phyloP scores from a whole-genome alignment of 1,284 basidiomycete genomes.

The Earliella scabrosa region DNA sequence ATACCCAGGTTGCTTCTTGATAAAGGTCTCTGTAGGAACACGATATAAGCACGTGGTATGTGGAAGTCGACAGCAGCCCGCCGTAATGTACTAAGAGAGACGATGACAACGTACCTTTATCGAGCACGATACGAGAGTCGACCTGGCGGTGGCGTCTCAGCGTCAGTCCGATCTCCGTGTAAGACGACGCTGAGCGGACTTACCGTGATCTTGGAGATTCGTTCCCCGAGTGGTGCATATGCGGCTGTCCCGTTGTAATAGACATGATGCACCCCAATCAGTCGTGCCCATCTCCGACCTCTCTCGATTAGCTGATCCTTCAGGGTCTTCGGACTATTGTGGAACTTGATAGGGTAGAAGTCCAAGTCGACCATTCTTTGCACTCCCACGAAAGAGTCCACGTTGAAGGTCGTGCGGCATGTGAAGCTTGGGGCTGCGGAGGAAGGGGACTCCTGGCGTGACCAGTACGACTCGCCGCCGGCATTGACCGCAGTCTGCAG shows the following conservation, averaged over 20 bases:
- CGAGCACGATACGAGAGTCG: slow-evolving; percentile 54
- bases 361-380: slow-evolving; percentile 52
- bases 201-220: slow-evolving; percentile 39
- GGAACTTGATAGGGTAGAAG: slow-evolving; percentile 55
- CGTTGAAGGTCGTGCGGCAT: no score
- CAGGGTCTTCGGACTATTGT: slow-evolving; percentile 43
- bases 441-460: no score
- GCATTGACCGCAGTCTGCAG: no score
- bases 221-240: background rate
- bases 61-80: no score
- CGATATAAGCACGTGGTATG: background rate
- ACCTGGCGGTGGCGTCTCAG: slow-evolving; percentile 18
- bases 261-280: slow-evolving; percentile 58
- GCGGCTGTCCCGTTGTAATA: slow-evolving; percentile 56
- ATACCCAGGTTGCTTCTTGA: no score
- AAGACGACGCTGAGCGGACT: slow-evolving; percentile 48
- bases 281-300: slow-evolving; percentile 55
- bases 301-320: slow-evolving; percentile 43
- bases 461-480: no score
- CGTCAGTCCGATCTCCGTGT: background rate
- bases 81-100: no score
- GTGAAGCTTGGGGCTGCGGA: no score
- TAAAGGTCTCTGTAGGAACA: slow-evolving; percentile 14
- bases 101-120: slow-evolving; percentile 40
- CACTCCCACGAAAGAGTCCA: no score